Percentiles rank a stretch among this genome's conserved stretches.
Conservation (phyloP, 352 stramenopile genomes). For the Phytophthora agathidicida region DNA sequence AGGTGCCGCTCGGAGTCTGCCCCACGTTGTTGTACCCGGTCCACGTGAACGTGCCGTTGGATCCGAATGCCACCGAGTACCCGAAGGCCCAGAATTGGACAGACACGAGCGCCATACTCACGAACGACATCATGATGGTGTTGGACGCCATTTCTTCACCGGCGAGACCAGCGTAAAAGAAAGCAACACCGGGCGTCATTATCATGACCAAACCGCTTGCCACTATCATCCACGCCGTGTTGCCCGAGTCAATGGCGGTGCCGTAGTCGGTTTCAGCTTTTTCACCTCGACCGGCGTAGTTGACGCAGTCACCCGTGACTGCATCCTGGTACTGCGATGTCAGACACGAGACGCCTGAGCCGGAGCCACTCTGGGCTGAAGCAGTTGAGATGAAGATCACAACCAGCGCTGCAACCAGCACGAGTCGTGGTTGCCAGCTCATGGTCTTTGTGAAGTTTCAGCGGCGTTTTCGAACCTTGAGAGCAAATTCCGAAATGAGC, state of each 20-base stretch:
- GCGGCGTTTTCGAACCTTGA: neutral
- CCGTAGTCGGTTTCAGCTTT: constrained; percentile 47
- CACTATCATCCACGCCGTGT: constrained; percentile 74
- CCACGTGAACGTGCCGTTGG: constrained; percentile 66
- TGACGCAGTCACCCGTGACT: constrained; percentile 38
- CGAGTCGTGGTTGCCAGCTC: neutral
- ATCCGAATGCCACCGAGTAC: constrained; percentile 73
- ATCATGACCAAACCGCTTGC: constrained; percentile 69
- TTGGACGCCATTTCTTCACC: constrained; percentile 81
- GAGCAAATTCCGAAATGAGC: constrained; percentile 10
- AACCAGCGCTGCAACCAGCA: constrained; percentile 43
- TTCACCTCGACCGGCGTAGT: constrained; percentile 40
- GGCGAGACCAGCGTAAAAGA: constrained; percentile 86
- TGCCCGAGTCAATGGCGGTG: constrained; percentile 48
- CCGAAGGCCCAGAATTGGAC: constrained; percentile 84
- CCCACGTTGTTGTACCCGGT: constrained; percentile 61
- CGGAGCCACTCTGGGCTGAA: constrained; percentile 21
- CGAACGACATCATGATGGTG: constrained; percentile 87
- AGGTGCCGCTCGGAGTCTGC: constrained; percentile 46
- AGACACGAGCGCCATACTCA: constrained; percentile 77
- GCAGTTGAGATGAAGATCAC: constrained; percentile 37
- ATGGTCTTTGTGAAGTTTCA: neutral
- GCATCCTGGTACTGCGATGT: constrained; percentile 45
- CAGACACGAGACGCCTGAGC: constrained; percentile 29
- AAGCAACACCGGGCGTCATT: constrained; percentile 74